Conservation (phyloP, 1,139 yeast genomes). For the Blastobotrys indianensis region DNA sequence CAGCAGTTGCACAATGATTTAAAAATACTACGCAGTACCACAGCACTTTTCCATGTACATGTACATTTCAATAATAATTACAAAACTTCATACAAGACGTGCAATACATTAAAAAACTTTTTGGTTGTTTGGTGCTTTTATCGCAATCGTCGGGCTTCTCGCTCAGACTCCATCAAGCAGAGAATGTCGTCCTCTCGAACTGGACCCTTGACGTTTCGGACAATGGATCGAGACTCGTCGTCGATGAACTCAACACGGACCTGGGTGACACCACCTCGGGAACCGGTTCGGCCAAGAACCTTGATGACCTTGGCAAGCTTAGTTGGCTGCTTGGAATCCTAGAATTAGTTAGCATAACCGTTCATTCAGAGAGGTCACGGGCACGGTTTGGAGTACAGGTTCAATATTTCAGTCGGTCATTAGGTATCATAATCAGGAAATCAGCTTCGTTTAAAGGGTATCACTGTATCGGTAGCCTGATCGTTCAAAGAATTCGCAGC, state of each 20-base stretch:
- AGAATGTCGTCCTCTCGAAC: conserved; percentile 99
- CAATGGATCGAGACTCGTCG: conserved; percentile 96
- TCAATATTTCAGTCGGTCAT: no score
- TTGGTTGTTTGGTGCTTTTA: conserved; percentile 21
- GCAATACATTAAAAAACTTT: no score
- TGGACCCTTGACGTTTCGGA: conserved; percentile 99
- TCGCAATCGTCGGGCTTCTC: conserved; percentile 83
- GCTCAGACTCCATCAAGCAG: conserved; percentile 99
- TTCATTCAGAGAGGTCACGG: neutral
- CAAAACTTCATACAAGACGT: no score
- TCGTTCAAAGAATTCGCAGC: no score
- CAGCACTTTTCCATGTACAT: no score
- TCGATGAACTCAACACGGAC: conserved; percentile 99
- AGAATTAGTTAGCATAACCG: conserved; percentile 1
- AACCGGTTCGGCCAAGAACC: conserved; percentile 99
- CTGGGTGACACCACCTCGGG: conserved; percentile 99
- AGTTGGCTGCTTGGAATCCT: conserved; percentile 61
- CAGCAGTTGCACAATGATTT: neutral
- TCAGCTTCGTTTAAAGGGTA: no score
- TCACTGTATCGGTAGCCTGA: no score
- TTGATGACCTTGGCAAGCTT: conserved; percentile 99
- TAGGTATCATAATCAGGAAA: no score
- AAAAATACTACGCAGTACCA: no score
- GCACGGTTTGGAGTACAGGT: no score
- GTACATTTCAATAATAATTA: no score